Evolutionary conservation across 2,329 filamentous ascomycete genomes (phyloP).

Genomic region (Myriosclerotinia scirpicola): DNA sequence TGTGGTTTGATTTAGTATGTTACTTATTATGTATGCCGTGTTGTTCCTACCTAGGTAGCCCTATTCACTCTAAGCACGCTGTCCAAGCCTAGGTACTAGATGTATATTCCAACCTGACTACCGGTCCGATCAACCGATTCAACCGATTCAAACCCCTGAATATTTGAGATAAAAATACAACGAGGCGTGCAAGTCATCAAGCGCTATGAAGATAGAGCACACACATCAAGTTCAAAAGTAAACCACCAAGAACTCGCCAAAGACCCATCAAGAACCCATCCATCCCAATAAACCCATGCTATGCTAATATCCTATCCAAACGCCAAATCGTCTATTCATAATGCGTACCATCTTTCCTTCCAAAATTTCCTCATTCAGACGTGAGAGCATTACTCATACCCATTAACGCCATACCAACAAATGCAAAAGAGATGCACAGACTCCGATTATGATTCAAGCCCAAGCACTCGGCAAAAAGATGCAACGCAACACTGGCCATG

Average conservation of each 20-base stretch:
- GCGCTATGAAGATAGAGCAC: not conserved
- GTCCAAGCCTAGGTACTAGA: not conserved
- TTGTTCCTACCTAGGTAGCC: no score
- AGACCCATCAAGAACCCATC: not conserved
- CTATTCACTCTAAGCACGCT: not conserved
- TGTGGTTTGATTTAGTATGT: no score
- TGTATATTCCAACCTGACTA: no score
- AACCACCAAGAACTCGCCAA: not conserved
- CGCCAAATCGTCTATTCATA: conserved; percentile 17
- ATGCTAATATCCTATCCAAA: conserved; percentile 19
- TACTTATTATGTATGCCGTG: no score
- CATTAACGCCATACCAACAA: conserved; percentile 83
- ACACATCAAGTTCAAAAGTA: not conserved
- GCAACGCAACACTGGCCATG: conserved; percentile 90
- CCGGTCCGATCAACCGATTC: no score
- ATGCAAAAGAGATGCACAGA: conserved; percentile 76
- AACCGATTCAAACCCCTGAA: not conserved
- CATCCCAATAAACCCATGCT: not conserved
- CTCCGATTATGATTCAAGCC: conserved; percentile 77
- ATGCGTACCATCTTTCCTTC: conserved; percentile 6
- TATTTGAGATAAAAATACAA: conserved; percentile 1
- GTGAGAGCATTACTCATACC: conserved; percentile 83
- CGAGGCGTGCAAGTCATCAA: not conserved
- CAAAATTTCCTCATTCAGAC: conserved; percentile 42
- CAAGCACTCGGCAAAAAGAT: conserved; percentile 83